phyloP scores from a whole-genome alignment of 129 eudicot genomes.

The Artemisia tridentata region DNA sequence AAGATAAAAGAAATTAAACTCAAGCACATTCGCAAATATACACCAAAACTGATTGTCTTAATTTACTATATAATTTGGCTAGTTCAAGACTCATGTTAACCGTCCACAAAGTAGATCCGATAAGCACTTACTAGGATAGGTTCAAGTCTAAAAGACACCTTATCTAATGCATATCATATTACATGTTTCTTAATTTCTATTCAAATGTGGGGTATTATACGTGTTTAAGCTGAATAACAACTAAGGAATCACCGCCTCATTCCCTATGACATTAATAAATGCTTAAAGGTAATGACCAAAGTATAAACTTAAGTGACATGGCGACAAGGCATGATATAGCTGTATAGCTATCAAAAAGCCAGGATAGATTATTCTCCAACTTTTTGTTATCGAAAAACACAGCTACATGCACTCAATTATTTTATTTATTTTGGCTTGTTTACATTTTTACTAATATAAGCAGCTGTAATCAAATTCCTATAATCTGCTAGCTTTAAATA shows the following conservation, averaged over 20 bases:
- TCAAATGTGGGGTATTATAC: too few relatives aligned
- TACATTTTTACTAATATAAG: not conserved
- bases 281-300: not conserved
- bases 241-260: constrained; percentile 5
- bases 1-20: not conserved
- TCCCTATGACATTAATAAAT: not conserved
- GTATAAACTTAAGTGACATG: not conserved
- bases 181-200: too few relatives aligned
- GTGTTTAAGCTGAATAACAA: not conserved
- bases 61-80: too few relatives aligned
- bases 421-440: not conserved
- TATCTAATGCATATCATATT: not conserved
- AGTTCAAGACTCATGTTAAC: too few relatives aligned
- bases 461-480: not conserved
- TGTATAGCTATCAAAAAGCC: constrained; percentile 8
- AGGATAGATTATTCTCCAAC: not conserved
- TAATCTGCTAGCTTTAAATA: not conserved
- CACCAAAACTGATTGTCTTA: not conserved
- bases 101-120: too few relatives aligned
- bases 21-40: not conserved
- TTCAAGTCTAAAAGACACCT: too few relatives aligned
- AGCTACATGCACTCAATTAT: not conserved
- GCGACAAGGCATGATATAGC: too few relatives aligned
- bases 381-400: not conserved
- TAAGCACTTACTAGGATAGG: too few relatives aligned